Evolutionary conservation across 805 yeast genomes (phyloP), one percentile per base, ranked within the genome.

Genomic region (Kuraishia hungarica): DNA sequence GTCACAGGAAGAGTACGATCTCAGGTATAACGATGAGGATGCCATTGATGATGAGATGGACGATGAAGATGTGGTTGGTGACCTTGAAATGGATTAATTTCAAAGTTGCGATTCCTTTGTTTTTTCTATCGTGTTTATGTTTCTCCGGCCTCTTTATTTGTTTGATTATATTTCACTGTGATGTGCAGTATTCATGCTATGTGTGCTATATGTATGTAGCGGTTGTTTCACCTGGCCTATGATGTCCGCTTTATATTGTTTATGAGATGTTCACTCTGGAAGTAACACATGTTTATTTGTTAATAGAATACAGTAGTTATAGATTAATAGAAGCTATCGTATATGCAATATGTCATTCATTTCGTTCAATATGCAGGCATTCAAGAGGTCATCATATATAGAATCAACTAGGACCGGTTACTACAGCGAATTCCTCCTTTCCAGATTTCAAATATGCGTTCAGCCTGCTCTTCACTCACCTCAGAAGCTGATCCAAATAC

Each of bases 51-150:
- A 74, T 29, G 73, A 69, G 51, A 72, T 35, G 53, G 59, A 56
- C n/a, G 61, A 65, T 54, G 76, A 72, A 48, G 77, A 67, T 55
- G 69, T 68, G 21, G 75, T 71, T 23, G 79, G 77, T 11, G 77
- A 73, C 53, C 60, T 74, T 46, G 79, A 75, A 53, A 57, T 63
- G 60, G 61, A 59, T 50, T 59, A 21, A 39, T 35, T 35, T 35
- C 43, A 35, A 15, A 13, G 43, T 10, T 35, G 5, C 4, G 15
- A 35, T 26, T 26, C 17, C 43, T 13, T 35, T 35, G 5, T 35
- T 35, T 17, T 35, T 17, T 17, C 35, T 28, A 6, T 28, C 35
- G 11, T 17, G 15, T 35, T 35, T 35, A 35, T 35, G 4, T 35
- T 10, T 35, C 4, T 35, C 4, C 11, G 17, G 11, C 15, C 11